Conservation (phyloP, 176 grass and related monocot species). For the Bonia amplexicaulis region DNA sequence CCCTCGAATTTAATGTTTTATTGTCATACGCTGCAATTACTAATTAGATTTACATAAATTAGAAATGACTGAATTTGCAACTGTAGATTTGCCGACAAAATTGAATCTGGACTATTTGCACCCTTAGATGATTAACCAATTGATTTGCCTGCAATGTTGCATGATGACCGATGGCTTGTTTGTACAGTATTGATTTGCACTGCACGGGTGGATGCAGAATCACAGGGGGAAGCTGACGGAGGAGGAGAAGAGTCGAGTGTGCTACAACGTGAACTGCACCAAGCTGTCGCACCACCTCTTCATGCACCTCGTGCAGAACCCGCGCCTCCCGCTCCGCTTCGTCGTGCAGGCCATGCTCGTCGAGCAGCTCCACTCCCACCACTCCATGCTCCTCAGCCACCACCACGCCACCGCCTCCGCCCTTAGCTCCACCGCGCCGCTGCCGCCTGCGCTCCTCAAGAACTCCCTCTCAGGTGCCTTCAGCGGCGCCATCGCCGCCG, state of each 20-base stretch:
- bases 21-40: not conserved
- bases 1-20: not conserved
- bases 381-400: slow-evolving; percentile 50
- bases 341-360: slow-evolving; percentile 98
- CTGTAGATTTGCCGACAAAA: not conserved
- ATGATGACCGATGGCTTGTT: not conserved
- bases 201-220: slow-evolving; percentile 38
- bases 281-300: slow-evolving; percentile 77
- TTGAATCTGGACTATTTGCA: not conserved
- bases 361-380: slow-evolving; percentile 89
- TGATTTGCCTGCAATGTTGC: not conserved
- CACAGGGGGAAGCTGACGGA: slow-evolving; percentile 73
- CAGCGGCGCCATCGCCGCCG: not conserved
- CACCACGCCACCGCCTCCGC: not conserved
- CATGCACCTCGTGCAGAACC: slow-evolving; percentile 95
- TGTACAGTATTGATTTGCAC: not conserved
- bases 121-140: not conserved
- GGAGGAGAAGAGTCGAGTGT: slow-evolving; percentile 72
- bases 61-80: not conserved
- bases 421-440: not conserved
- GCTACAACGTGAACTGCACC: slow-evolving; percentile 80
- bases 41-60: not conserved
- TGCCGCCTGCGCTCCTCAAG: slow-evolving; percentile 13
- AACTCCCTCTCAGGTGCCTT: not conserved
- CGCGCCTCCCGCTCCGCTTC: slow-evolving; percentile 90